These are phyloP conservation scores for Glebionis coronaria DNA, from an alignment of 129 eudicot species.

Conservation along the genomic window DNA sequence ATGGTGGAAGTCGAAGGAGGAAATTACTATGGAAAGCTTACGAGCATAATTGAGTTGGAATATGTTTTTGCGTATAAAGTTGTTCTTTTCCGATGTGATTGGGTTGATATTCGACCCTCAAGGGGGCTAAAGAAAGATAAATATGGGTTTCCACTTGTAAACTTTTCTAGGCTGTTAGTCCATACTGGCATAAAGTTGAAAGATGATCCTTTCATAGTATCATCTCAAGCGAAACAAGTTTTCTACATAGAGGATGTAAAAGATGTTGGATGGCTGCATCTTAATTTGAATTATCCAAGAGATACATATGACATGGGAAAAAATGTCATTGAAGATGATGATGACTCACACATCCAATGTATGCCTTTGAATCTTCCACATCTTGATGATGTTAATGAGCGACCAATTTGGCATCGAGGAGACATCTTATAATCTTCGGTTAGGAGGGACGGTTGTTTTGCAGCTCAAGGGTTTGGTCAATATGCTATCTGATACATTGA, in stretches of 20 bases:
- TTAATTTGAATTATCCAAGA: not conserved
- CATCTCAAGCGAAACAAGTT: not conserved
- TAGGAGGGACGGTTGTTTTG: too few relatives aligned
- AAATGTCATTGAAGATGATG: too few relatives aligned
- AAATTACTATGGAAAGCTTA: not conserved
- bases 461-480: too few relatives aligned
- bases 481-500: too few relatives aligned
- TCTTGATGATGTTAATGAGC: too few relatives aligned
- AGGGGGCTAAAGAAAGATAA: too few relatives aligned
- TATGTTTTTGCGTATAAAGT: not conserved
- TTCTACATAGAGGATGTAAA: conserved; percentile 9
- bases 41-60: not conserved
- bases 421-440: too few relatives aligned
- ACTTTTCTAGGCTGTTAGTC: not conserved
- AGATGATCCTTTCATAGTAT: conserved; percentile 7
- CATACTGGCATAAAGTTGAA: not conserved
- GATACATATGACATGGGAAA: not conserved
- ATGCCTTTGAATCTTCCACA: too few relatives aligned
- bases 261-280: conserved; percentile 2
- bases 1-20: conserved; percentile 4
- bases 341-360: too few relatives aligned
- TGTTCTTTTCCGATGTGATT: not conserved
- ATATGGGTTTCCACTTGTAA: not conserved
- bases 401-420: too few relatives aligned
- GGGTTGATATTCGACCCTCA: too few relatives aligned